A percentile compares a stretch with the other conserved stretches of the same genome.
These are phyloP conservation scores for Fusarium dimerum DNA, from an alignment of 2,329 filamentous ascomycete species.

Conservation along the genomic window DNA sequence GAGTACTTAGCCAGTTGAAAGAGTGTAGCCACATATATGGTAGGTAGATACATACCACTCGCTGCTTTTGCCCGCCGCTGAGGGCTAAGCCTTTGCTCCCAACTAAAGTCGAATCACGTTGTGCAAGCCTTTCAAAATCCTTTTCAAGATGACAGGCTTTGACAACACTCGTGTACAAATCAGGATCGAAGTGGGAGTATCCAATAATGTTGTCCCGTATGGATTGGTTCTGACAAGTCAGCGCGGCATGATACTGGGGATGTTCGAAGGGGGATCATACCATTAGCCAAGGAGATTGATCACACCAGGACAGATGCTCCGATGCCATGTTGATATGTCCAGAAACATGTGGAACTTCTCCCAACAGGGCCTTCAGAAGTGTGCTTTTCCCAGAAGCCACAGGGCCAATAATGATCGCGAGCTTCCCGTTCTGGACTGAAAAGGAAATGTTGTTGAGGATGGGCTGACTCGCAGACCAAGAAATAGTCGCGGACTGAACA, in stretches of 20 bases:
- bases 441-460: slow-evolving; percentile 37
- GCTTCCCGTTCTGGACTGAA: slow-evolving; percentile 27
- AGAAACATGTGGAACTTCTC: slow-evolving; percentile 27
- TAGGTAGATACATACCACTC: slow-evolving; percentile 32
- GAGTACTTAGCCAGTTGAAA: background rate
- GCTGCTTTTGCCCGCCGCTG: slow-evolving; percentile 49
- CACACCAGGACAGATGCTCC: slow-evolving; percentile 31
- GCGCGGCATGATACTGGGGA: background rate
- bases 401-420: slow-evolving; percentile 45
- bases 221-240: slow-evolving; percentile 30
- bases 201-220: slow-evolving; percentile 39
- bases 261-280: slow-evolving; percentile 17
- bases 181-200: slow-evolving; percentile 26
- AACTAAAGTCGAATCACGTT: slow-evolving; percentile 40
- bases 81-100: slow-evolving; percentile 48
- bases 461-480: slow-evolving; percentile 35
- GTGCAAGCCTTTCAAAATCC: slow-evolving; percentile 34
- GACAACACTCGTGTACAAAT: slow-evolving; percentile 28
- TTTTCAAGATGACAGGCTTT: slow-evolving; percentile 35
- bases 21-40: background rate
- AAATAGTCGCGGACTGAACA: slow-evolving; percentile 32
- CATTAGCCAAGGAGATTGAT: slow-evolving; percentile 38
- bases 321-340: slow-evolving; percentile 21
- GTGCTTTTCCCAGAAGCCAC: slow-evolving; percentile 48
- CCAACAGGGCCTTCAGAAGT: slow-evolving; percentile 41